Conservation (phyloP, 192 early-diverging fungal genomes). For the Coemansia sp. region DNA sequence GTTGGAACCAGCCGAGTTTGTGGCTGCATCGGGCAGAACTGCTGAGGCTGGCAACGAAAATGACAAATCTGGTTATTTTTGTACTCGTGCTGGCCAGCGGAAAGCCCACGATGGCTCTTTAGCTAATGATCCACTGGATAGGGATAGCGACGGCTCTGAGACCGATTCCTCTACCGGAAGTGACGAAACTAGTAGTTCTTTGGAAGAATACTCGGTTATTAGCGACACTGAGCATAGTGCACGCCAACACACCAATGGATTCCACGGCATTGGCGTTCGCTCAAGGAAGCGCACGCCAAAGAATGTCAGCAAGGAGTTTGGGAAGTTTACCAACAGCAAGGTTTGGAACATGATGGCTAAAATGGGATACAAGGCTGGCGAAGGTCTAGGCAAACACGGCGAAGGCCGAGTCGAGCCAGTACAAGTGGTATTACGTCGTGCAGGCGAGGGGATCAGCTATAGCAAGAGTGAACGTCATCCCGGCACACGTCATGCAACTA, state of each 20-base stretch:
- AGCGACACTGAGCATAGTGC: background rate
- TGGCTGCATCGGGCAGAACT: constrained; percentile 3
- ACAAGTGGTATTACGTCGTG: constrained; percentile 81
- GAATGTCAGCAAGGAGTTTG: constrained; percentile 70
- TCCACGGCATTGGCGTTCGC: background rate
- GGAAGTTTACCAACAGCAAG: constrained; percentile 73
- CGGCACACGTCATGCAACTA: background rate
- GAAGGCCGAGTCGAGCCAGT: constrained; percentile 90
- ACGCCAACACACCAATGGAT: background rate
- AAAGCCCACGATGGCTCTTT: background rate
- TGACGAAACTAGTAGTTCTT: constrained; percentile 10
- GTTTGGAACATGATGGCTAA: constrained; percentile 84
- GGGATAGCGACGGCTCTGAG: background rate
- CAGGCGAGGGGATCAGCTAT: constrained; percentile 81
- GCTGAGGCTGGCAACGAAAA: background rate
- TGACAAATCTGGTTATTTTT: background rate
- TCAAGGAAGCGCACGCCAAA: constrained; percentile 1
- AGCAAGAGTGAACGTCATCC: constrained; percentile 72
- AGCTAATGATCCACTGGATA: background rate
- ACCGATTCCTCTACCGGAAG: constrained; percentile 2
- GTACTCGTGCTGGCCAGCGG: background rate
- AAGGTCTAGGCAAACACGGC: constrained; percentile 87
- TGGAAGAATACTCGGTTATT: background rate
- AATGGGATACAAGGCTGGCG: constrained; percentile 88
- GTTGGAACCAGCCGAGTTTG: constrained; percentile 28